Base-by-base conservation (phyloP, 2,329 filamentous ascomycete species). In the Alternaria triticimaculans region DNA sequence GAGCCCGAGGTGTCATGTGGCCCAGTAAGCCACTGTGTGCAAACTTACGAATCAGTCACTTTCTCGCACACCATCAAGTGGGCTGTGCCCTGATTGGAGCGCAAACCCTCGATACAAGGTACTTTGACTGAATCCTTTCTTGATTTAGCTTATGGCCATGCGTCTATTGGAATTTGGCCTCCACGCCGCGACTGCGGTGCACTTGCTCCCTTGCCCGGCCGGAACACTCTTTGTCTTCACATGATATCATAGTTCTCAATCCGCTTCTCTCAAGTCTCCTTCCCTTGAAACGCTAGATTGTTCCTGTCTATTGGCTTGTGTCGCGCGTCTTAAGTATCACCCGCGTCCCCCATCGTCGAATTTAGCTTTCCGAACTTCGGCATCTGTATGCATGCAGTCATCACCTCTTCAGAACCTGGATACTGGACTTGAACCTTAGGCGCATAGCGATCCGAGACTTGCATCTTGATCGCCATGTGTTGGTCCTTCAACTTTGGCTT, bases 101-200 rank as follows among this genome's bases (percentile, higher is more conserved):
- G 69, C 72, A 69, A 57, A 51, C 56, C 62, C 14, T 67, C 62
- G 66, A 69, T 71, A 71, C 75, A 72, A 79, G 77, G 76, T 77
- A 77, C 72, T 68, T 72, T 73, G 71, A 70, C 73, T 70, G 71
- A 73, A 56, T 69, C 73, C 70, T 70, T 72, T 75, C 75, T 76
- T 76, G 73, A 66, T 77, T 78, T 78, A 73, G 77, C 74, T 75
- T 64, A 60, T 73, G 66, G 67, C 76, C 76, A 78, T 80, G 76
- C 74, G 70, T 70, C 69, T 72, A 75, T 75, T 78, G 72, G 71
- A 64, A 65, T 67, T 74, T 69, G 67, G 69, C 70, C 67, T 74
- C 66, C 57, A 72, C 67, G 70, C 71, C 72, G 71, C 71, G 66
- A 72, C 53, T 69, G 67, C 68, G 69, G 67, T 72, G 72, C 66